phyloP scores from a whole-genome alignment of 176 grass and related monocot species.

The Musa schizocarpa region DNA sequence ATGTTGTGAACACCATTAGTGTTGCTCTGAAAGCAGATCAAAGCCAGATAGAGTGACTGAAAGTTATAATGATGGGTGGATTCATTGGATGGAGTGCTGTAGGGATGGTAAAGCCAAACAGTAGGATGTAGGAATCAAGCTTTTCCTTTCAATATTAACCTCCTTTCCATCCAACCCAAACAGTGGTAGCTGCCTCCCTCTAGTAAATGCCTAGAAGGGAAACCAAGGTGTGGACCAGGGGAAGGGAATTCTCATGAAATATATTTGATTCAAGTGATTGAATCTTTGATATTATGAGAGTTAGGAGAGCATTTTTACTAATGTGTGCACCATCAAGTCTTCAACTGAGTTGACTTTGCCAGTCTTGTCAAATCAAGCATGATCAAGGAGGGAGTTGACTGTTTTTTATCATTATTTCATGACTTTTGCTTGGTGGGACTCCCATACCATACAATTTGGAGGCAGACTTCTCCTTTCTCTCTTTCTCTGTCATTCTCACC shows the following conservation, averaged over 20 bases:
- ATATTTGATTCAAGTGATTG: background rate
- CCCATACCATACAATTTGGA: background rate
- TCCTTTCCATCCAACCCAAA: background rate
- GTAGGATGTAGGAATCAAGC: background rate
- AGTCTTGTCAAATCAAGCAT: slow-evolving; percentile 10
- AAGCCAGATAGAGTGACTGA: too few relatives aligned
- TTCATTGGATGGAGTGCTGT: background rate
- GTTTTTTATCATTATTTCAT: background rate
- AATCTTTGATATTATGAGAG: background rate
- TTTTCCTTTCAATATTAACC: background rate
- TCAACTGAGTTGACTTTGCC: background rate
- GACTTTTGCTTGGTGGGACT: background rate
- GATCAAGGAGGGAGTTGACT: slow-evolving; percentile 1
- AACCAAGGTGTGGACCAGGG: background rate
- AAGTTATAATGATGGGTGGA: too few relatives aligned
- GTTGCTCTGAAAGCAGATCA: too few relatives aligned
- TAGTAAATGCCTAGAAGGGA: background rate
- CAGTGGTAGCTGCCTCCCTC: background rate
- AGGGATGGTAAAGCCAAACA: background rate
- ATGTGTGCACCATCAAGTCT: background rate
- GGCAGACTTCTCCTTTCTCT: background rate
- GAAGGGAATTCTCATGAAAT: too few relatives aligned
- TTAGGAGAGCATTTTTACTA: background rate
- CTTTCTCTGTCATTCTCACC: background rate
- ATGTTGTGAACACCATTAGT: too few relatives aligned